Conservation (phyloP, 2,329 filamentous ascomycete genomes). For the Penicillium sp. region DNA sequence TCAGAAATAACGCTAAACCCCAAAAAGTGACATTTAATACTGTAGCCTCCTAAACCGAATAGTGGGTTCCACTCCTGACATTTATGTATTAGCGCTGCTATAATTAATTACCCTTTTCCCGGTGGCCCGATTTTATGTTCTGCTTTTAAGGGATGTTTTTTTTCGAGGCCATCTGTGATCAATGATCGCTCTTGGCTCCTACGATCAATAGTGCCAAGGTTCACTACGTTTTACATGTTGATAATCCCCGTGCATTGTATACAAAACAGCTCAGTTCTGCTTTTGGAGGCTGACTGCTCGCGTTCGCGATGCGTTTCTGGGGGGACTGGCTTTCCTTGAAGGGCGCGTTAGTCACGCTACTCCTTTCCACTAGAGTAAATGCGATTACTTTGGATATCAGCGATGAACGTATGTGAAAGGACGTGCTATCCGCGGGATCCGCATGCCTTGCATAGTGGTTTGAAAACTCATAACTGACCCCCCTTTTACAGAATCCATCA, state of each 20-base stretch:
- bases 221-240: background rate
- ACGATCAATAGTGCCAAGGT: background rate
- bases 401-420: constrained; percentile 1
- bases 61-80: background rate
- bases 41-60: background rate
- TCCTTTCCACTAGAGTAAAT: background rate
- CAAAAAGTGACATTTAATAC: background rate
- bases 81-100: background rate
- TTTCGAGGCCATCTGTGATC: background rate
- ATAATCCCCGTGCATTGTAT: background rate
- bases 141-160: background rate
- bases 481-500: constrained; percentile 38
- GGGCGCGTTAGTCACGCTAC: background rate
- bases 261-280: background rate
- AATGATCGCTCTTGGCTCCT: background rate
- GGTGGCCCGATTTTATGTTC: background rate
- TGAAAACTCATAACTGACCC: constrained; percentile 6
- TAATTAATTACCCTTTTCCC: background rate
- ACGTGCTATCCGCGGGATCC: background rate
- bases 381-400: constrained; percentile 7
- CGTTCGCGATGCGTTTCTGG: background rate
- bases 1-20: background rate
- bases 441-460: too few species aligned
- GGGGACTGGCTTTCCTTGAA: background rate
- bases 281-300: background rate